Evolutionary conservation across 2,329 filamentous ascomycete species (phyloP), one percentile per base, ranked within the genome.

Genomic region (Dothistroma septosporum): DNA sequence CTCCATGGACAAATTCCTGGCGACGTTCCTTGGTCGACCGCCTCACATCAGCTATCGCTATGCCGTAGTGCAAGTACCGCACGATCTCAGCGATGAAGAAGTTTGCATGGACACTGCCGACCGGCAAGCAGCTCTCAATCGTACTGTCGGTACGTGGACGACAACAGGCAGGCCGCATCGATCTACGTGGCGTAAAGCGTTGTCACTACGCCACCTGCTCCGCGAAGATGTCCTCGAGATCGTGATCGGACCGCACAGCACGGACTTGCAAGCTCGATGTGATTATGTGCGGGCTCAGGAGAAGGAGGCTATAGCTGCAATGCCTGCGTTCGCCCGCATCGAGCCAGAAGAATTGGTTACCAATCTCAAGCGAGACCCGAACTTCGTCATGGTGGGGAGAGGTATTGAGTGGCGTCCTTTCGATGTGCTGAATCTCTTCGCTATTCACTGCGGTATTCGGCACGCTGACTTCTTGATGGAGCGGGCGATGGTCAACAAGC

Each of bases 21-120:
- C 67, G 5, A 70, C 67, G 1, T 70, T 64, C 44, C 58, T 69
- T 1, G 68, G 66, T 11, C 57, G 66, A 14, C 66, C 66, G n/a
- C 60, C 60, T 6, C 62, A 63, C 16, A 54, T 66, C 32, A 66
- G 62, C 58, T 64, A 66, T 53, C 54, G 66, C 10, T 66, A 64
- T 44, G 60, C 47, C 22, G 49, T 58, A 1, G 28, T 68, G 1
- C 60, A 60, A 31, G 49, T 58, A 12, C 61, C 60, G 8, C 55
- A 55, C 32, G 65, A 67, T 35, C 53, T 67, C 16, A 63, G 54
- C 24, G 63, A 67, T 22, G 60, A 53, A 4, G 61, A 67, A 56
- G 31, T 66, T 3, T 61, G 58, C 24, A 47, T 58, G 46, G 41
- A 58, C 3, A 54, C 37, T n/a, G 47, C 52, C 6, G 61, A 44